Base-by-base conservation (phyloP, 164 flowering plant genomes). In the Liriodendron chinense region DNA sequence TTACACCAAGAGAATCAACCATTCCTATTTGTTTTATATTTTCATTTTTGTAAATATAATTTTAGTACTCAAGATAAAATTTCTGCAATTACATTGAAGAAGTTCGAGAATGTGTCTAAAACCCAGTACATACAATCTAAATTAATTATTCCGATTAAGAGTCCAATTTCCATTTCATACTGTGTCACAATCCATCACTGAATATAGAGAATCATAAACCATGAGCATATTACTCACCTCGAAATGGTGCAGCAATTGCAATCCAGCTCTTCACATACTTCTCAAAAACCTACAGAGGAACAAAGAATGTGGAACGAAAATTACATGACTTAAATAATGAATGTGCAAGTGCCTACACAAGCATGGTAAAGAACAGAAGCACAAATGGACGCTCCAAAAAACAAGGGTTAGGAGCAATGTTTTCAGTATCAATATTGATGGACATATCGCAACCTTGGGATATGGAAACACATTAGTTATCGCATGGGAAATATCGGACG, bases 201-300 rank as follows among this genome's bases (percentile, higher is more conserved):
- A 53, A 53, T 12, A 2, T 4, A 6, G 1, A 26, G 47, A 65
- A 67, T 67, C 26, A 67, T 67, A 67, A 14, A 28, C 69, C 26
- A 67, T 26, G 8, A 21, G 56, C 12, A 49, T 49, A 49, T 49
- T 59, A 74, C 88, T 79, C 82, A 91, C 98, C 98, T 48, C 74
- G 92, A 71, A 96, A 96, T 78, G 99, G 99, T 57, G 98, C 97
- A 78, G 99, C 96, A 83, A 96, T 91, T 12, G 98, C 97, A 75
- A 96, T 90, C 99, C 99, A 96, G 71, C 83, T 96, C 86, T 94
- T 87, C 75, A 96, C 98, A 82, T 93, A 96, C 77, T 94, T 94
- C 86, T 90, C 99, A 88, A 94, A 96, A 66, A 90, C 82, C 99
- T 96, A 81, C 63, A 76, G 65, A 79, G 64, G 56, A 79, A 10